Conservation (phyloP, 179 eudicot genomes). For the Heliamphora pulchella region DNA sequence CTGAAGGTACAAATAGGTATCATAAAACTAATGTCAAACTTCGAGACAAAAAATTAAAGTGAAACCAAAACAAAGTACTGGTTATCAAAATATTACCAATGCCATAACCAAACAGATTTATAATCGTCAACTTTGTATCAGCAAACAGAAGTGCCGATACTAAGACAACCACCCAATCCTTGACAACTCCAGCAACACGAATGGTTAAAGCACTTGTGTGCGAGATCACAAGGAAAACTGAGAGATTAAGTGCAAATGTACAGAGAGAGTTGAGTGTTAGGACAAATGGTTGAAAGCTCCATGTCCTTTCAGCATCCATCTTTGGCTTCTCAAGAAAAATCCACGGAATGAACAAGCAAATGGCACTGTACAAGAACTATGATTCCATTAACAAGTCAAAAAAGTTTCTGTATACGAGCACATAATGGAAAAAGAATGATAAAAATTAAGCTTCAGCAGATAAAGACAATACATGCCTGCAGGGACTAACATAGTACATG, state of each 20-base stretch:
- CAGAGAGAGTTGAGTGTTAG: slow-evolving; percentile 77
- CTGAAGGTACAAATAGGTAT: background rate
- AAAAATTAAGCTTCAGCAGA: background rate
- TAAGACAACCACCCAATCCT: slow-evolving; percentile 98
- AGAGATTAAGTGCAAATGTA: slow-evolving; percentile 92
- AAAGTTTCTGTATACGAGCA: background rate
- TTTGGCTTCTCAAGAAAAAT: slow-evolving; percentile 91
- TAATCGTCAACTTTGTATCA: slow-evolving; percentile 76
- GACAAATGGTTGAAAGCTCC: slow-evolving; percentile 71
- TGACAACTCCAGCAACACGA: slow-evolving; percentile 98
- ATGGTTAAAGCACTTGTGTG: slow-evolving; percentile 96
- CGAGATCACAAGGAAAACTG: slow-evolving; percentile 92
- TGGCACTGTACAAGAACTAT: slow-evolving; percentile 58
- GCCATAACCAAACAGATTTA: slow-evolving; percentile 87
- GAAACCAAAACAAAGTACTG: background rate
- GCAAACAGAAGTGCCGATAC: slow-evolving; percentile 90
- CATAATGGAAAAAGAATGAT: background rate
- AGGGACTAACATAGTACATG: slow-evolving; percentile 98
- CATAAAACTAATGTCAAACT: background rate
- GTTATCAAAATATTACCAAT: slow-evolving; percentile 46
- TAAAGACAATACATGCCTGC: slow-evolving; percentile 58
- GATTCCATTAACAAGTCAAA: slow-evolving; percentile 5
- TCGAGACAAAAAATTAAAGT: background rate
- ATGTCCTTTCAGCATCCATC: slow-evolving; percentile 71
- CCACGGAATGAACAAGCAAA: slow-evolving; percentile 92